Evolutionary conservation across 306 rosid genomes (phyloP), one percentile per base, ranked within the genome.

Genomic region (Carpinus fangiana): DNA sequence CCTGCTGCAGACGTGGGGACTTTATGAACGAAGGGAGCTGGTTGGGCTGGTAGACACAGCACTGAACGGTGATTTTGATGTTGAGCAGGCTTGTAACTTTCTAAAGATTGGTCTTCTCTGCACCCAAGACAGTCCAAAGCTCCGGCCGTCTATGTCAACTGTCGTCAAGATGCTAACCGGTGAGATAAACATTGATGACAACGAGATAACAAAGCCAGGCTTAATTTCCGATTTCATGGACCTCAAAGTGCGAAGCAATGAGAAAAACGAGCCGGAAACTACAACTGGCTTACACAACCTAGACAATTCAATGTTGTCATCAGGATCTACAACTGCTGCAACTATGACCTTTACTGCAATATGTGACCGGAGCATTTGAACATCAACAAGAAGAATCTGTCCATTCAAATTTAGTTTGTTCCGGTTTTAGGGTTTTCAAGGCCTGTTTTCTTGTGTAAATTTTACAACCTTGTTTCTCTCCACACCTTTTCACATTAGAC

Each of bases 151-250:
- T 13, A 96, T 96, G 98, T 86, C 99, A 59, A 77, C 92, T 0
- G 99, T 93, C 79, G 93, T 96, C 26, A 90, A 90, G 92, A 91
- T 96, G 97, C 91, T 96, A 43, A 91, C 83, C 0, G 91, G 97
- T 46, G 70, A 90, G 84, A 87, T 76, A 53, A 64, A 76, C 21
- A 79, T 91, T 0, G 68, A 88, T 55, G 83, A 90, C 50, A 45
- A 28, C 10, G 73, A 73, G 82, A 90, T 93, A 82, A 81, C 94
- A 72, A 90, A 91, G 84, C 98, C 99, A 6, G 98, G 96, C 73
- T 79, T 96, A 50, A 91, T 96, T 66, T 81, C 97, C 9, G 99
- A 96, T 81, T 89, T 93, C 72, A 88, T 93, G 93, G 98, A 91
- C 78, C 96, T 93, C 56, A 91, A 89, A 84, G 89, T 90, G 66